Base-by-base conservation (phyloP, 139 green algal species). In the Haematococcus lacustris region DNA sequence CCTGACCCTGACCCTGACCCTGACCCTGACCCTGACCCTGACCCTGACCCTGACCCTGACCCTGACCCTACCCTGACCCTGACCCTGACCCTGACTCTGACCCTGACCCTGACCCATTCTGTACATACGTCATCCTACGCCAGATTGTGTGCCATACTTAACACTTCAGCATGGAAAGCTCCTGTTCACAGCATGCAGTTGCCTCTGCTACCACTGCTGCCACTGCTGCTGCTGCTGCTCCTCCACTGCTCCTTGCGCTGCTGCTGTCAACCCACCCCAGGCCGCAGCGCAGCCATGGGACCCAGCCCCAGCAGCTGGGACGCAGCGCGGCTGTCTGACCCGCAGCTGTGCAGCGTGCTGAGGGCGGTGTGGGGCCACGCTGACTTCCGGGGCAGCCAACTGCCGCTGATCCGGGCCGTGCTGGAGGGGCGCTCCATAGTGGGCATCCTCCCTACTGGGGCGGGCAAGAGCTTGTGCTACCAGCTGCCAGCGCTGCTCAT, bases 401-500 rank as follows among this genome's bases (percentile, higher is more conserved):
- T 96, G 80, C 53, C 80, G 38, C 80, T 92, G 2, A 61, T 73
- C 3, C 61, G 75, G 9, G 62, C 70, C 23, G 80, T 95, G 51
- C 78, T 98, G 72, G 37, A 47, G 1, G 88, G 88, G 2, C 51
- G 79, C 7, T 91, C 85, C 53, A 84, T 89, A 60, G 80, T 98
- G 60, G 90, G 82, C 6, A 84, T 98, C 39, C 86, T 97, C 77
- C 94, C 94, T 3, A 98, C 94, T 17, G 93, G 92, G 66, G 71
- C 85, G 25, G 94, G 94, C 51, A 98, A 98, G 84, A 91, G 78
- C 5, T 82, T 98, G 37, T 93, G 86, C 68, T 98, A 97, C 74
- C 90, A 96, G 85, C 77, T 98, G 73, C 91, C 94, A 1, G 91
- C 93, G 2, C 43, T 92, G 37, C 79, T 97, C 39, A 71, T 93